Evolutionary conservation across 345 rosid species (phyloP), one percentile per base, ranked within the genome.

Genomic region (Aethionema arabicum): DNA sequence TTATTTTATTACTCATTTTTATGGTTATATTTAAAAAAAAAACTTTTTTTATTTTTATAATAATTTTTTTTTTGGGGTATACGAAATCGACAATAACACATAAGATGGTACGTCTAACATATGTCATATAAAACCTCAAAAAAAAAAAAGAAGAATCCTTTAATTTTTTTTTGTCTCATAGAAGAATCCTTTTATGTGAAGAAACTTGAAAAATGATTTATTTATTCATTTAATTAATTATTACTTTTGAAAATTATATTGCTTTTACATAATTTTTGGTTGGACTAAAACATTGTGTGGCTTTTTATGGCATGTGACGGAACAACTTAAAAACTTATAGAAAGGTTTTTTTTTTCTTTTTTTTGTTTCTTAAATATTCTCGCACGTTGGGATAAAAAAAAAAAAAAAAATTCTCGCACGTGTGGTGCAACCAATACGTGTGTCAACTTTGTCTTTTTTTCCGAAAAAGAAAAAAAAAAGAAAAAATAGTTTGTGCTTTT

Each of bases 401-500:
- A n/a, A n/a, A n/a, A n/a, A n/a, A n/a, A n/a, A n/a, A n/a, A 44
- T 64, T 63, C 75, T 72, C 62, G 65, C 71, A 72, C 70, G 76
- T 72, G 75, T 72, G 63, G 31, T 45, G 38, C 52, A 42, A 65
- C 70, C 56, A 72, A 65, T 65, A 4, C 75, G 71, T 72, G 71
- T 59, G 66, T 53, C 32, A 72, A 52, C 75, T 52, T 65, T 58
- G 49, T 65, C 56, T 72, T 31, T 56, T 13, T 29, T 37, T 29
- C 4, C 2, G 58, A 2, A 8, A 35, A 63, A 63, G 21, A 9
- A 15, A 63, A 70, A 63, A 2, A 8, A 35, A 63, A 63, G 21
- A 9, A 15, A 63, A 70, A 63, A 56, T 56, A 56, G 54, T 65
- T 59, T 1, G 56, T 36, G 61, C 62, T 65, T 72, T 72, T 44